phyloP scores from a whole-genome alignment of 441 rosid species.

The Jatropha podagrica region DNA sequence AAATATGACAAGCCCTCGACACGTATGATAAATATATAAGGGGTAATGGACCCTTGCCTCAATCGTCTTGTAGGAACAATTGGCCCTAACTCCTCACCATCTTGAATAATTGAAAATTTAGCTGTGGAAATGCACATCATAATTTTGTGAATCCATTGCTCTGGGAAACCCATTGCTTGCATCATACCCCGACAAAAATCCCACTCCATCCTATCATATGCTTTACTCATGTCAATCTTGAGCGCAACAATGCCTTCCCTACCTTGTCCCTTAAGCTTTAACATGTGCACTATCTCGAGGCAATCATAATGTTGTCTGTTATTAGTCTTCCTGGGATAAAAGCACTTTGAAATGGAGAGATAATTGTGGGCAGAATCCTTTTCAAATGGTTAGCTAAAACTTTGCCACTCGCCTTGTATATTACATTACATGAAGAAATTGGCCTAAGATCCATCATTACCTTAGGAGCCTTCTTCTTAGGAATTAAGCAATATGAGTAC shows the following conservation, averaged over 20 bases:
- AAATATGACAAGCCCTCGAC: background rate
- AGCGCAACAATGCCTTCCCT: background rate
- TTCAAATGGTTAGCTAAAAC: background rate
- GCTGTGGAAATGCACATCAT: background rate
- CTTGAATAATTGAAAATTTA: background rate
- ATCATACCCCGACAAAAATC: background rate
- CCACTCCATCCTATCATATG: background rate
- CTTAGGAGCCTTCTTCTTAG: no score
- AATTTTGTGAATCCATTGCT: no score
- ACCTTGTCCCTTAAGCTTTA: background rate
- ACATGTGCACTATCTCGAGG: background rate
- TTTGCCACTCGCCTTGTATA: no score
- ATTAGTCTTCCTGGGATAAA: background rate
- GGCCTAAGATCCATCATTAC: no score
- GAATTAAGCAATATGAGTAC: no score
- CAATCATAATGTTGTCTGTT: background rate
- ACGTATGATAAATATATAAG: no score
- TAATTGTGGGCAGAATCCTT: background rate
- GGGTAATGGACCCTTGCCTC: background rate
- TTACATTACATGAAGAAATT: no score
- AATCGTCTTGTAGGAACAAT: background rate
- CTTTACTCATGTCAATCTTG: background rate
- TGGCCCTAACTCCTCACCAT: background rate
- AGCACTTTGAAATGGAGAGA: background rate
- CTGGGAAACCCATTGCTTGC: no score